phyloP scores from a whole-genome alignment of 2,329 filamentous ascomycete genomes.

The Endothia cerciana region DNA sequence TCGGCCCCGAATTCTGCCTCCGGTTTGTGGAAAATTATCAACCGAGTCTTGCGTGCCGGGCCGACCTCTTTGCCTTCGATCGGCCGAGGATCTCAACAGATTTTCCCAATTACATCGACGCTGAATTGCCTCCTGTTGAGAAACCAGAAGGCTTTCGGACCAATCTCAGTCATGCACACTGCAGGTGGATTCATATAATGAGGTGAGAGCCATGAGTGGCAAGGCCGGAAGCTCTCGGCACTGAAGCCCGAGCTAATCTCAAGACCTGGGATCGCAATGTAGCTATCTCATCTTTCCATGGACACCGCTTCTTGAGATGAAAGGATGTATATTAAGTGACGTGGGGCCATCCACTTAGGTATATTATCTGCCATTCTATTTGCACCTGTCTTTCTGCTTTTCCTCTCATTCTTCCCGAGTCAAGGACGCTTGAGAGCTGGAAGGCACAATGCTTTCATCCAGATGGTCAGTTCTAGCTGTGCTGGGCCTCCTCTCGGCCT shows the following conservation, averaged over 20 bases:
- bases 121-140: not conserved
- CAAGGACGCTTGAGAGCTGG: not conserved
- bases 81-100: too few relatives aligned
- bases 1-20: not conserved
- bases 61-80: not conserved
- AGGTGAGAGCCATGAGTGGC: not conserved
- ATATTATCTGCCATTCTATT: not conserved
- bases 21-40: constrained; percentile 15
- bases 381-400: too few relatives aligned
- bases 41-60: not conserved
- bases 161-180: not conserved
- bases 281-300: not conserved
- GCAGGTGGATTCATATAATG: not conserved
- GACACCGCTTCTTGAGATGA: not conserved
- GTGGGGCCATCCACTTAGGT: not conserved
- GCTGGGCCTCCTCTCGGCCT: not conserved
- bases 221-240: not conserved
- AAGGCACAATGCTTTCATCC: not conserved
- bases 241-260: not conserved
- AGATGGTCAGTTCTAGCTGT: not conserved
- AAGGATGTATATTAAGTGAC: not conserved
- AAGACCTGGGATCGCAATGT: not conserved
- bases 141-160: not conserved
- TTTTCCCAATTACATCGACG: not conserved
- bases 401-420: not conserved